phyloP scores from a whole-genome alignment of 2,329 filamentous ascomycete species.

The Exophiala sideris region DNA sequence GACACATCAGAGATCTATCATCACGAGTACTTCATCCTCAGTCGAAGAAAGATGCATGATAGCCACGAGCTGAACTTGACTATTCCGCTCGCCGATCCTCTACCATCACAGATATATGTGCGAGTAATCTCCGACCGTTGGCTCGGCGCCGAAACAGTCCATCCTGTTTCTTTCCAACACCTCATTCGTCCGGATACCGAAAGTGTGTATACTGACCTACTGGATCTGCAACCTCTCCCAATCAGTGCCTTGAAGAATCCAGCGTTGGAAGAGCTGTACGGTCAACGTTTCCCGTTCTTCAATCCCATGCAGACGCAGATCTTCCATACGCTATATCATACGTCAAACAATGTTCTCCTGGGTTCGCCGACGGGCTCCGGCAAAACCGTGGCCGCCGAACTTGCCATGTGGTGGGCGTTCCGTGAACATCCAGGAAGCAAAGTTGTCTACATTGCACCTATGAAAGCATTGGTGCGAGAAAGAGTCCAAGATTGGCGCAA shows the following conservation, averaged over 20 bases:
- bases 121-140: slow-evolving; percentile 91
- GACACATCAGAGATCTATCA: slow-evolving; percentile 98
- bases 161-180: slow-evolving; percentile 94
- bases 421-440: slow-evolving; percentile 91
- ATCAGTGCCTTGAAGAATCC: slow-evolving; percentile 85
- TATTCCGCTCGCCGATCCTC: slow-evolving; percentile 86
- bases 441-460: slow-evolving; percentile 97
- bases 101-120: slow-evolving; percentile 95
- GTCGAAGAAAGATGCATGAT: slow-evolving; percentile 82
- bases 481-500: slow-evolving; percentile 92
- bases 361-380: slow-evolving; percentile 96
- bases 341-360: slow-evolving; percentile 82
- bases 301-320: slow-evolving; percentile 99
- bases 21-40: slow-evolving; percentile 94
- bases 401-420: slow-evolving; percentile 99
- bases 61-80: slow-evolving; percentile 98
- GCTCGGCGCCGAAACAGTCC: slow-evolving; percentile 94
- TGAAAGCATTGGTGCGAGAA: slow-evolving; percentile 97
- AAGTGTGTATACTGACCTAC: slow-evolving; percentile 90
- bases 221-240: slow-evolving; percentile 86
- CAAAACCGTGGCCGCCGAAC: slow-evolving; percentile 91
- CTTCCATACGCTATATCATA: slow-evolving; percentile 95
- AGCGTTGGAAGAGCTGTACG: slow-evolving; percentile 81
- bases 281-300: slow-evolving; percentile 87
- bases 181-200: slow-evolving; percentile 96